phyloP scores from a whole-genome alignment of 768 basidiomycete species.

The Boletellus emodensis region DNA sequence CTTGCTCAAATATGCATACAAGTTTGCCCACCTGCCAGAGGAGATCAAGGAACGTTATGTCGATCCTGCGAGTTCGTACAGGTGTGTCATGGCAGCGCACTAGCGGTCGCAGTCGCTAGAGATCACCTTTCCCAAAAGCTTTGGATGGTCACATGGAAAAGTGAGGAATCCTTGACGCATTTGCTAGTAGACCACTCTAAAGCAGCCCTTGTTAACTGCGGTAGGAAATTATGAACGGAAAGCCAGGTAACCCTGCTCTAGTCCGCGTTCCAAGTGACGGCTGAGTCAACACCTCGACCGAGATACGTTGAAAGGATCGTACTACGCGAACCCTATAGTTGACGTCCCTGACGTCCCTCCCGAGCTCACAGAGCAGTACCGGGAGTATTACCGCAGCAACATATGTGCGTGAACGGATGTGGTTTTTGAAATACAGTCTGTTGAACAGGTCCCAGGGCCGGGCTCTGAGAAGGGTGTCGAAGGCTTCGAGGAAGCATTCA shows the following conservation, averaged over 20 bases:
- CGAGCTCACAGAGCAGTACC: slow-evolving; percentile 53
- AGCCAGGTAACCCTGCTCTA: slow-evolving; percentile 50
- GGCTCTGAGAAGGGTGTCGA: slow-evolving; percentile 52
- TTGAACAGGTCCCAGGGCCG: slow-evolving; percentile 52
- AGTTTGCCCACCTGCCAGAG: slow-evolving; percentile 71
- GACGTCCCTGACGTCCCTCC: slow-evolving; percentile 62
- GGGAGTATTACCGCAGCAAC: slow-evolving; percentile 85
- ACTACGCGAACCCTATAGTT: slow-evolving; percentile 77
- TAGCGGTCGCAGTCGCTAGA: not conserved
- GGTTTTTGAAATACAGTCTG: not conserved
- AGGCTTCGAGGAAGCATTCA: slow-evolving; percentile 86
- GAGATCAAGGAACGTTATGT: slow-evolving; percentile 66
- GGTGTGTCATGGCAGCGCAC: slow-evolving; percentile 41
- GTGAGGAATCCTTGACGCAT: slow-evolving; percentile 32
- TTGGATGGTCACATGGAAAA: slow-evolving; percentile 99
- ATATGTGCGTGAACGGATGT: slow-evolving; percentile 56
- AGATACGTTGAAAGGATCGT: slow-evolving; percentile 90
- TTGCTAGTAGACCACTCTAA: not conserved
- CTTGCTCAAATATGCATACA: slow-evolving; percentile 70
- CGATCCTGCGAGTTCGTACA: slow-evolving; percentile 69
- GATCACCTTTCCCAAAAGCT: slow-evolving; percentile 41
- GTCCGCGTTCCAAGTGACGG: not conserved
- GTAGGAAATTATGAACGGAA: slow-evolving; percentile 95
- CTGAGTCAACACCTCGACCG: slow-evolving; percentile 8
- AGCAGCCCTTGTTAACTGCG: not conserved